Evolutionary conservation across 2,329 filamentous ascomycete species (phyloP), one percentile per base, ranked within the genome.

Genomic region (Septoria linicola): DNA sequence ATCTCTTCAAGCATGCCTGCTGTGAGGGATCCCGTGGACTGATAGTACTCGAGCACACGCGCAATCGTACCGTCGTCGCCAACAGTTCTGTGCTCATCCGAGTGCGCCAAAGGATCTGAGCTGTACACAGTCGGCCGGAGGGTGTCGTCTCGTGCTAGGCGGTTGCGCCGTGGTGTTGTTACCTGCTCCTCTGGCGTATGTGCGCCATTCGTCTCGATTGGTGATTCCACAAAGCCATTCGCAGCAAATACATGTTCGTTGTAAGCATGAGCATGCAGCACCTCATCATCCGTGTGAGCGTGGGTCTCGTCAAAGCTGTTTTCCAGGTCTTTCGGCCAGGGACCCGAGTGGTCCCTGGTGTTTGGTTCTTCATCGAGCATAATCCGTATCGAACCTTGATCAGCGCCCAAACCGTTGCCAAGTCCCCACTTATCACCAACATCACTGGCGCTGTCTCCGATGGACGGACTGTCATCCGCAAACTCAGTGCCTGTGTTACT

Each of bases 381-480:
- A 46, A 69, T 69, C 35, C 56, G 60, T 31, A 69, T 66, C 6
- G 67, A 68, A 36, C 65, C 66, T 54, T 66, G 59, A 54, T 66
- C 62, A 21, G 49, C 51, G 19, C 34, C 51, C 23, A 53, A 27
- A 43, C 54, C 49, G 51, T 53, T 55, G 8, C 50, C 56, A 37
- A 62, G 59, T 10, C 53, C 57, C 64, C 64, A 66, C 49, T 48
- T 48, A 36, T 62, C 58, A 43, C 55, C 63, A 14, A 58, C 47
- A 34, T 63, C 62, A 41, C 56, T 61, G 40, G 57, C 52, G 53
- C 58, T 61, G 32, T 58, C 60, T 23, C 55, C 54, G 13, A 51
- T 59, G 31, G 62, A 60, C 23, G 54, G 57, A 39, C 63, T 66
- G 36, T 67, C 64, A 42, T 67, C 65, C 13, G 65, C 63, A 37